Evolutionary conservation across 2,329 filamentous ascomycete species (phyloP).

Genomic region (Calonectria leucothoes): DNA sequence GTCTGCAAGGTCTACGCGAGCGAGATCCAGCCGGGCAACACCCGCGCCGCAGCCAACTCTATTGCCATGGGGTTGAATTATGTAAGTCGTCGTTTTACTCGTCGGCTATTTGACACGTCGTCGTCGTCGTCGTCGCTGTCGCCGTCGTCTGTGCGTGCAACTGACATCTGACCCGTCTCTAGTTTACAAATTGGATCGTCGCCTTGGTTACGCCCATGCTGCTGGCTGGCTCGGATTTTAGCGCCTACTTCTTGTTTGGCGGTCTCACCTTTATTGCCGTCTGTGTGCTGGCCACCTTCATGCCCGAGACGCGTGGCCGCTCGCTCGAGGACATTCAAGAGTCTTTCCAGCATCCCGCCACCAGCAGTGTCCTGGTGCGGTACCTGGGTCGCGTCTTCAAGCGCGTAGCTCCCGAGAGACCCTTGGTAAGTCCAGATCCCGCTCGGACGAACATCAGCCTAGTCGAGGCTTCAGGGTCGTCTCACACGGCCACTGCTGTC

Average conservation of each 20-base stretch:
- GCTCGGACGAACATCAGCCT: not conserved
- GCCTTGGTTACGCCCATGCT: constrained; percentile 54
- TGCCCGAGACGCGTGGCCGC: constrained; percentile 53
- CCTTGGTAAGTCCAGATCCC: not conserved
- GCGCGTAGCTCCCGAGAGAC: not conserved
- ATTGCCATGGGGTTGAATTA: not conserved
- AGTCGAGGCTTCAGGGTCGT: not conserved
- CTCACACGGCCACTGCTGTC: not conserved
- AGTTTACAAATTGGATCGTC: constrained; percentile 59
- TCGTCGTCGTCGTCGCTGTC: not conserved
- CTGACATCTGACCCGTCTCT: constrained; percentile 21
- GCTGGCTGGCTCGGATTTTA: constrained; percentile 48
- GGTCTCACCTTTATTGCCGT: constrained; percentile 49
- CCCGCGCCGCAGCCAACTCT: not conserved
- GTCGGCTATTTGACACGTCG: not conserved
- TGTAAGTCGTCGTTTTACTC: not conserved
- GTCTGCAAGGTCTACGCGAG: not conserved
- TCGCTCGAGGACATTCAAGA: not conserved
- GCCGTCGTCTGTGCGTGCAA: constrained; percentile 28
- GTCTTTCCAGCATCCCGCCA: not conserved
- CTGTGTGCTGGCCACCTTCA: constrained; percentile 46
- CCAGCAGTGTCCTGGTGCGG: not conserved
- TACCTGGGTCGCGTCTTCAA: not conserved
- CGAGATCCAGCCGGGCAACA: not conserved
- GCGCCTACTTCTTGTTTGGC: constrained; percentile 57